Percentiles rank a stretch among this genome's conserved stretches.
phyloP scores from a whole-genome alignment of 768 basidiomycete genomes.

The Panellus pusillus region DNA sequence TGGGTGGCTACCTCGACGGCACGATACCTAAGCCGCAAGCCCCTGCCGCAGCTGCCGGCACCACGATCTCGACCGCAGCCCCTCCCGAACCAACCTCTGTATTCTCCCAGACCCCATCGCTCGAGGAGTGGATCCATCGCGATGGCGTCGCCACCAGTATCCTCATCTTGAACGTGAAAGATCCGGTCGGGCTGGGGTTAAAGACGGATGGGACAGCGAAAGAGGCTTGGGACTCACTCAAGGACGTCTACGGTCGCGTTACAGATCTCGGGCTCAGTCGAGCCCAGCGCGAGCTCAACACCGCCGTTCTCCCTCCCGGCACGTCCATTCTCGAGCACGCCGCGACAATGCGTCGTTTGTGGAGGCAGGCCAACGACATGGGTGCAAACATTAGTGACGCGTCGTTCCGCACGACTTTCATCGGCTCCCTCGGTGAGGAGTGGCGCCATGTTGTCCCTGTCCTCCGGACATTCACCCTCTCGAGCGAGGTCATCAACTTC shows the following conservation, averaged over 20 bases:
- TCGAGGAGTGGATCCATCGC: slow-evolving; percentile 21
- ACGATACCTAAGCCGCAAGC: background rate
- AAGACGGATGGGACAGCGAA: no score
- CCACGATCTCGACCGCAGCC: background rate
- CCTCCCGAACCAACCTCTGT: slow-evolving; percentile 8
- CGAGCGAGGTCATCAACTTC: slow-evolving; percentile 2
- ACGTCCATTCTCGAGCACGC: slow-evolving; percentile 20
- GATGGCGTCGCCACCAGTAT: slow-evolving; percentile 8
- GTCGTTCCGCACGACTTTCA: slow-evolving; percentile 19
- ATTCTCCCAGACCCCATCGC: slow-evolving; percentile 14
- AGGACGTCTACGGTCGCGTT: no score
- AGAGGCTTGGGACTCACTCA: no score
- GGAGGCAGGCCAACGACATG: slow-evolving; percentile 14
- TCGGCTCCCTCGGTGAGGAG: slow-evolving; percentile 18
- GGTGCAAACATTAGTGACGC: slow-evolving; percentile 20
- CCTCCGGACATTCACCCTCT: background rate
- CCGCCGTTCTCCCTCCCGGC: slow-evolving; percentile 16
- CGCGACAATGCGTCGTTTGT: slow-evolving; percentile 16
- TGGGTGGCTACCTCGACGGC: slow-evolving; percentile 4
- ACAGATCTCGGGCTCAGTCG: no score
- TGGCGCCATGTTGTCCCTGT: slow-evolving; percentile 20
- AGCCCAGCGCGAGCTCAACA: no score
- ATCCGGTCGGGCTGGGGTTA: no score
- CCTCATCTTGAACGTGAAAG: slow-evolving; percentile 7
- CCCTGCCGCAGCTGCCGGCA: background rate